These are phyloP conservation scores for Pogostemon cablin DNA, from an alignment of 257 asterid species.

Conservation along the genomic window DNA sequence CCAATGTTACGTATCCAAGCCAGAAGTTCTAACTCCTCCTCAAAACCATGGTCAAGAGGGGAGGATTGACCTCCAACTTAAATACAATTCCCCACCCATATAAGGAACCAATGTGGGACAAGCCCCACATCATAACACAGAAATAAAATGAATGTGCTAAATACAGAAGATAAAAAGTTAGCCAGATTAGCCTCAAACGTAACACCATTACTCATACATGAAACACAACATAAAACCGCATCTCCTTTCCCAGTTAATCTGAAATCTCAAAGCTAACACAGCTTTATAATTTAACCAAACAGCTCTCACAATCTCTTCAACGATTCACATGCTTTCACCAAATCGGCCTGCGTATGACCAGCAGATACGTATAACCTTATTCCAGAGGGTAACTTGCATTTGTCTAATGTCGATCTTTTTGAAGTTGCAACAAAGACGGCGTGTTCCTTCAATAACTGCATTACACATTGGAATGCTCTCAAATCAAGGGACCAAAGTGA, in stretches of 20 bases:
- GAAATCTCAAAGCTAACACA: neutral
- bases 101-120: no score
- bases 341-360: conserved; percentile 73
- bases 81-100: no score
- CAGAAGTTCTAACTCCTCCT: no score
- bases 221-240: no score
- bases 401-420: conserved; percentile 75
- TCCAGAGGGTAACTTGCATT: conserved; percentile 82
- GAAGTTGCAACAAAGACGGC: conserved; percentile 66
- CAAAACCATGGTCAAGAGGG: no score
- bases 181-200: no score
- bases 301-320: conserved; percentile 47
- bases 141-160: no score
- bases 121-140: no score
- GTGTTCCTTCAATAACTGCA: conserved; percentile 78
- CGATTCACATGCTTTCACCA: conserved; percentile 65
- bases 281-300: conserved; percentile 21
- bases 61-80: no score
- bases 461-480: conserved; percentile 13
- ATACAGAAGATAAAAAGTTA: no score
- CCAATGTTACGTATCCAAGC: no score
- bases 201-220: neutral
- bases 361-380: conserved; percentile 74
- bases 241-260: neutral
- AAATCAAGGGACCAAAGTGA: neutral